Percentiles rank a stretch among this genome's conserved stretches.
These are phyloP conservation scores for Camellia japonica DNA, from an alignment of 148 eudicot genomes.

Conservation along the genomic window DNA sequence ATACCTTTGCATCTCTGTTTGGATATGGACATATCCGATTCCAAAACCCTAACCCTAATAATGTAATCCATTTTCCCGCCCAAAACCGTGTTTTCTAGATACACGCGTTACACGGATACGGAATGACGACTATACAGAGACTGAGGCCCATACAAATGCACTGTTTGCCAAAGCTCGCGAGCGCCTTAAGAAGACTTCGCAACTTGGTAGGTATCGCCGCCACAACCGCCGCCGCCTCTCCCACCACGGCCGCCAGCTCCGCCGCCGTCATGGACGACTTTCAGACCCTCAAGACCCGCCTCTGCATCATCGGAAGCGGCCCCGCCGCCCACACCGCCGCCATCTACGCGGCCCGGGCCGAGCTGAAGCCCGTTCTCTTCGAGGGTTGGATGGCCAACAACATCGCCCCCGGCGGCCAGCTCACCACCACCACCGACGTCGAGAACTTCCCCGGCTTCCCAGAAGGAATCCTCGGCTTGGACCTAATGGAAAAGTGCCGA, in stretches of 20 bases:
- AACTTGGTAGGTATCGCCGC: neutral
- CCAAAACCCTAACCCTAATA: neutral
- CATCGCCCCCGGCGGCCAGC: constrained; percentile 90
- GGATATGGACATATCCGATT: neutral
- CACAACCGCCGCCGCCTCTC: neutral
- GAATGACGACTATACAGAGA: constrained; percentile 15
- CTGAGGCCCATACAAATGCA: constrained; percentile 20
- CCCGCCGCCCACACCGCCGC: constrained; percentile 96
- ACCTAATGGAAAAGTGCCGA: constrained; percentile 53
- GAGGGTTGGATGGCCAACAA: constrained; percentile 95
- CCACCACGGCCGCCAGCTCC: neutral
- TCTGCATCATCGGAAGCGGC: constrained; percentile 87
- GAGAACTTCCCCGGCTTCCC: constrained; percentile 95
- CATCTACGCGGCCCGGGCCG: constrained; percentile 82
- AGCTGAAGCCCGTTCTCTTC: constrained; percentile 73
- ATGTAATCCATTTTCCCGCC: neutral
- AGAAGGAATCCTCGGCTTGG: constrained; percentile 53
- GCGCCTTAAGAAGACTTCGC: neutral
- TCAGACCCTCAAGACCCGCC: constrained; percentile 47
- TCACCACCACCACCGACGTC: constrained; percentile 87
- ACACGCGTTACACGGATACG: too few relatives aligned
- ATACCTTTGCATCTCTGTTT: constrained; percentile 3
- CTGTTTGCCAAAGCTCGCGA: neutral
- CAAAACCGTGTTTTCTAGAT: neutral
- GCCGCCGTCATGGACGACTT: constrained; percentile 33